These are phyloP conservation scores for Colletotrichum magnum DNA, from an alignment of 2,329 filamentous ascomycete genomes.

Conservation along the genomic window DNA sequence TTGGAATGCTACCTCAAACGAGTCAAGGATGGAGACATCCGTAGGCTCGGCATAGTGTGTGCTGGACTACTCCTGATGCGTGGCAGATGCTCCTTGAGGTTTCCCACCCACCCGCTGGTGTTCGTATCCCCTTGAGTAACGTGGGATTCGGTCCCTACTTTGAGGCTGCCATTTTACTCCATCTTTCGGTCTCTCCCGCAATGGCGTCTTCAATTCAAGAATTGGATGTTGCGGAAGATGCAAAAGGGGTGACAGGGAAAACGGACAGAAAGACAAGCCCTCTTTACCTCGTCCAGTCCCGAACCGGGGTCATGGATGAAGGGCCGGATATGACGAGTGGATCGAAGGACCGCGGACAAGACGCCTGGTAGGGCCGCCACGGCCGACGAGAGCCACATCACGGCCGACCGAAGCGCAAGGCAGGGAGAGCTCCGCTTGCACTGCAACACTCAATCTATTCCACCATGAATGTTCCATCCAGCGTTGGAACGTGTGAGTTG, in stretches of 20 bases:
- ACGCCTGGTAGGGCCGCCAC: slow-evolving; percentile 24
- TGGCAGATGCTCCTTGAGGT: neutral
- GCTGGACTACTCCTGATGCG: neutral
- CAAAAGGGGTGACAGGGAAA: slow-evolving; percentile 7
- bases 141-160: neutral
- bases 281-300: neutral
- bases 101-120: slow-evolving; percentile 11
- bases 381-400: slow-evolving; percentile 18
- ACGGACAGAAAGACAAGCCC: slow-evolving; percentile 1
- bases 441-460: slow-evolving; percentile 35
- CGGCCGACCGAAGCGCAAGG: slow-evolving; percentile 16
- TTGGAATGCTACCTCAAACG: slow-evolving; percentile 17
- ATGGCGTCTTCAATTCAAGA: neutral
- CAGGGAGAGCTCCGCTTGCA: slow-evolving; percentile 25
- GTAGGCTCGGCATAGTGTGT: neutral
- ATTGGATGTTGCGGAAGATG: slow-evolving; percentile 2
- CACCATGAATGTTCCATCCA: slow-evolving; percentile 26
- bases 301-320: slow-evolving; percentile 24
- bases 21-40: slow-evolving; percentile 5
- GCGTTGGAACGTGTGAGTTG: neutral
- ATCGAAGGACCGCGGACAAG: slow-evolving; percentile 26
- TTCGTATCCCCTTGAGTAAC: neutral
- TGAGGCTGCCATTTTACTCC: neutral
- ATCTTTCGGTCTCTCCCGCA: slow-evolving; percentile 3
- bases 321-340: slow-evolving; percentile 30